A percentile compares a stretch with the other conserved stretches of the same genome.
Evolutionary conservation across 495 filamentous ascomycete genomes (phyloP).

Genomic region (Aspergillus cavernicola): DNA sequence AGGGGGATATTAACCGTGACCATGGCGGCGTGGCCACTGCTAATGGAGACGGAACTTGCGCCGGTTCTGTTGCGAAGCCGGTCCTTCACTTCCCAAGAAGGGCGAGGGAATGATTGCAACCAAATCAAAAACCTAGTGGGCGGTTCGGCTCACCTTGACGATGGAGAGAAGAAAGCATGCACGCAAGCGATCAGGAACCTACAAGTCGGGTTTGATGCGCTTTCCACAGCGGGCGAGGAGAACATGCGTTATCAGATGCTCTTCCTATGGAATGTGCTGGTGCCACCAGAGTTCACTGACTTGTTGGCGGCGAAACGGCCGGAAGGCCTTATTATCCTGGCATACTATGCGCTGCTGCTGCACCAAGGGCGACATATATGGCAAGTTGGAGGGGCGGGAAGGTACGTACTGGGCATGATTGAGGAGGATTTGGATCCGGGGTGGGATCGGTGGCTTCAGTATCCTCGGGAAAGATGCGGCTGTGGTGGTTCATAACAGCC

Average conservation of each 20-base stretch:
- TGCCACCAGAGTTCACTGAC: slow-evolving; percentile 23
- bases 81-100: slow-evolving; percentile 20
- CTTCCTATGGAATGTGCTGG: slow-evolving; percentile 29
- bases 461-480: no score
- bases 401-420: slow-evolving; percentile 23
- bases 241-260: slow-evolving; percentile 26
- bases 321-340: slow-evolving; percentile 39
- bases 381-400: slow-evolving; percentile 35
- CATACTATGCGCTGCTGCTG: slow-evolving; percentile 36
- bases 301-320: slow-evolving; percentile 25
- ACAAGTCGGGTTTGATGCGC: slow-evolving; percentile 22
- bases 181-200: slow-evolving; percentile 15
- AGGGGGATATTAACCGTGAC: slow-evolving; percentile 35
- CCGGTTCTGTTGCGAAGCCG: slow-evolving; percentile 18
- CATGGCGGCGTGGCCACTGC: slow-evolving; percentile 20
- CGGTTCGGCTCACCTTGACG: not conserved
- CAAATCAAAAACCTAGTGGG: not conserved
- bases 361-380: slow-evolving; percentile 31
- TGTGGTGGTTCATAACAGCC: no score
- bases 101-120: not conserved
- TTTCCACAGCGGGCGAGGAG: slow-evolving; percentile 3
- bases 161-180: slow-evolving; percentile 25
- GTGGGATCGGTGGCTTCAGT: no score
- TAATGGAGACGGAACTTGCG: slow-evolving; percentile 15
- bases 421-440: slow-evolving; percentile 27